Base-by-base conservation (phyloP, 176 grass and related monocot genomes). In the Calamus simplicifolius region DNA sequence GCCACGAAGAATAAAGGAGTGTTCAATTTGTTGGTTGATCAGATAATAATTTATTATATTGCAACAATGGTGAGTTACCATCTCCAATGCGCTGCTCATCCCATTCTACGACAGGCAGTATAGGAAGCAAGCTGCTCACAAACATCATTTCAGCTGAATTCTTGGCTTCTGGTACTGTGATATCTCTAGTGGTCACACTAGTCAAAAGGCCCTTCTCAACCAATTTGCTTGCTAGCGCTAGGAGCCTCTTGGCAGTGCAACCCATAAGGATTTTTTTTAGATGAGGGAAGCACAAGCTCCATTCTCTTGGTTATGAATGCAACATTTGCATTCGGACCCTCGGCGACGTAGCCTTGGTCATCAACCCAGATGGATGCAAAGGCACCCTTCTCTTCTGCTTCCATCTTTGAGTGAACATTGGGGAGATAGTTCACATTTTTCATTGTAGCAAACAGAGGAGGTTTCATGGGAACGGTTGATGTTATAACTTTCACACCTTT, bases 361-460 rank as follows among this genome's bases (percentile, higher is more conserved):
- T 97, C 87, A 0, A 97, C 79, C 92, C 87, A 97, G 2, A 97
- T 82, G 16, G 78, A 71, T 2, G 83, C 80, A 55, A 82, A 96
- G 8, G 80, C 83, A 38, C 75, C 84, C 58, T 71, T 73, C 31
- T 87, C 77, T 79, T 97, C 92, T 6, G 87, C 87, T 72, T 97
- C 83, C 83, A 91, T 80, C 65, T 88, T 82, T 16, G 84, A 80
- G 4, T 91, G 84, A 48, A 84, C 92, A 59, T 97, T 97, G 18
- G 87, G 92, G 23, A 97, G 83, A 71, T 97, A 97, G 78, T 91
- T 91, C 17, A 88, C 92, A 59, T 97, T 97, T 77, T 97, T 97
- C 29, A 66, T 64, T 0, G 92, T 91, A 1, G 92, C 80, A 58
- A 91, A 85, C 25, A 75, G 18, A 52, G 87, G 81, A 48, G 92